Conservation (phyloP, 1,284 basidiomycete species). For the Caloboletus firmus region DNA sequence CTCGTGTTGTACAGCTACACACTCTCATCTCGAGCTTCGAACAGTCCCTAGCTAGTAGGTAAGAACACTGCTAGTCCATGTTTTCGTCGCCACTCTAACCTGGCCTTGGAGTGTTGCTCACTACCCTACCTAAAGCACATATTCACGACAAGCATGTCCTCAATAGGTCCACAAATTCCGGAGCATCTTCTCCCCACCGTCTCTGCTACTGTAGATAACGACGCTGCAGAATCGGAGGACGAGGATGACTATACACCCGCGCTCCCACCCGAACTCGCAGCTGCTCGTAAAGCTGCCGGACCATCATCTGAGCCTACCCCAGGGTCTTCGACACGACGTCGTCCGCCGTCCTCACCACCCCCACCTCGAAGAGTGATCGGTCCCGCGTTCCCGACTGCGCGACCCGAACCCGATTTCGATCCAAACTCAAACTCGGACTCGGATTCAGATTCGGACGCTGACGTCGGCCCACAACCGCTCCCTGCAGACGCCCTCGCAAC, state of each 20-base stretch:
- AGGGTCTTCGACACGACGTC: slow-evolving; percentile 20
- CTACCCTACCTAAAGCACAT: neutral
- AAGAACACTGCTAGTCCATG: neutral
- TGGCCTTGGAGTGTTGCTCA: neutral
- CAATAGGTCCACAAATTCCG: slow-evolving; percentile 51
- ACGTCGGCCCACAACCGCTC: slow-evolving; percentile 74
- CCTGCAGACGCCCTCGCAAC: slow-evolving; percentile 42
- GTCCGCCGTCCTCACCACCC: slow-evolving; percentile 30
- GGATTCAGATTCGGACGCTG: slow-evolving; percentile 68
- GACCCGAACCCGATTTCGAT: slow-evolving; percentile 49
- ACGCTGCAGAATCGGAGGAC: slow-evolving; percentile 48
- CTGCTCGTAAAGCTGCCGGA: slow-evolving; percentile 32
- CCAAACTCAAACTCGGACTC: slow-evolving; percentile 68
- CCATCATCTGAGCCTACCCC: slow-evolving; percentile 17
- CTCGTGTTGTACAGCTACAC: neutral
- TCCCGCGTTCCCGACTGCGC: slow-evolving; percentile 39
- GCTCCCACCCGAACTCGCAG: slow-evolving; percentile 60
- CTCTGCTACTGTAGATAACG: slow-evolving; percentile 29
- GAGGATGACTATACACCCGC: slow-evolving; percentile 62
- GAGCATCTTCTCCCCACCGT: slow-evolving; percentile 20
- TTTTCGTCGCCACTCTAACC: neutral
- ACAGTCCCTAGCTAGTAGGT: neutral
- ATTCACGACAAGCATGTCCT: slow-evolving; percentile 34
- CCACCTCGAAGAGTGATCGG: slow-evolving; percentile 34
- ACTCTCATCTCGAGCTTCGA: neutral